phyloP scores from a whole-genome alignment of 176 grass and related monocot genomes.

The Elaeis guineensis region DNA sequence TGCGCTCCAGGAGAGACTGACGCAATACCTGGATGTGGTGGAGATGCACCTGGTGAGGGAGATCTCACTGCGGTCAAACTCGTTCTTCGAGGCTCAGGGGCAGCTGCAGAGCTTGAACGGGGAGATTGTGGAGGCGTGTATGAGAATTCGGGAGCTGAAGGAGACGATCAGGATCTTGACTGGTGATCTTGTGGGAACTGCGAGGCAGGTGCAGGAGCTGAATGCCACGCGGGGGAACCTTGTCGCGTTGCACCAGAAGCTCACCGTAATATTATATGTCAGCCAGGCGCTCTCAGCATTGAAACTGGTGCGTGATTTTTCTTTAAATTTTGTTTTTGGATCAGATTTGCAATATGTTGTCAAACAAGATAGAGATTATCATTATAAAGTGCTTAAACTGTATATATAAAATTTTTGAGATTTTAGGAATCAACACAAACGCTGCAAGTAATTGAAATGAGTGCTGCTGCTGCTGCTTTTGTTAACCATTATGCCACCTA shows the following conservation, averaged over 20 bases:
- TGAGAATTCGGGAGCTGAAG: constrained; percentile 72
- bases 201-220: constrained; percentile 79
- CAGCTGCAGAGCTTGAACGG: constrained; percentile 56
- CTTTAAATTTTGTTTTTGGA: too few species aligned
- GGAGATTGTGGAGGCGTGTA: constrained; percentile 68
- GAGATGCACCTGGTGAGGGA: constrained; percentile 87
- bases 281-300: constrained; percentile 69
- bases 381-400: too few species aligned
- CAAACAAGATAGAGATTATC: background rate
- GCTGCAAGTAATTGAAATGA: too few species aligned
- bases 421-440: too few species aligned
- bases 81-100: constrained; percentile 84
- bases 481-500: too few species aligned
- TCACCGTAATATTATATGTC: constrained; percentile 87
- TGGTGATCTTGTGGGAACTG: constrained; percentile 72
- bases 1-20: constrained; percentile 70
- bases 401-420: too few species aligned
- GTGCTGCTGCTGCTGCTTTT: too few species aligned
- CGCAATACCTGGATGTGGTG: constrained; percentile 74
- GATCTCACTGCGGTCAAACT: constrained; percentile 65
- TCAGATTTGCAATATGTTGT: background rate
- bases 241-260: constrained; percentile 73
- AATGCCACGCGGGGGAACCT: constrained; percentile 65
- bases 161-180: constrained; percentile 63
- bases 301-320: constrained; percentile 41